A percentile compares a stretch with the other conserved stretches of the same genome.
Conservation (phyloP, 768 basidiomycete genomes). For the Russula emetica region DNA sequence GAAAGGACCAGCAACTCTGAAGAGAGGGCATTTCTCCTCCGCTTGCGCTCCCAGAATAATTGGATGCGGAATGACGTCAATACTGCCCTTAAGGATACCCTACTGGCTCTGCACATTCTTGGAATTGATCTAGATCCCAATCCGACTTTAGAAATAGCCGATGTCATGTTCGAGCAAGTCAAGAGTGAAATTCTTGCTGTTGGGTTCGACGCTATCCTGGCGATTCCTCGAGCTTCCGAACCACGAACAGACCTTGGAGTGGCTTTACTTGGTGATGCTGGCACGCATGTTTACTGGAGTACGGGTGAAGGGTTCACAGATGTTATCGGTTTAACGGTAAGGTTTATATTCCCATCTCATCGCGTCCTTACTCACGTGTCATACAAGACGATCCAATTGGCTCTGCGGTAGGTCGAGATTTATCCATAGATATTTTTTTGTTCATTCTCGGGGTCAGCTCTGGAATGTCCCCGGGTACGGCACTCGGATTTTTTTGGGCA, state of each 20-base stretch:
- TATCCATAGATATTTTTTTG: neutral
- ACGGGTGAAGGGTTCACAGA: conserved; percentile 52
- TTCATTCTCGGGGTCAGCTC: conserved; percentile 38
- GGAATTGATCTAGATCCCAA: conserved; percentile 56
- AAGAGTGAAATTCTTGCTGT: conserved; percentile 67
- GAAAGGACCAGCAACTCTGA: conserved; percentile 46
- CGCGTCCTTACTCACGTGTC: neutral
- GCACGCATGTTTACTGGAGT: conserved; percentile 70
- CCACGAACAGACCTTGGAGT: conserved; percentile 58
- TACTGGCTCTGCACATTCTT: conserved; percentile 54
- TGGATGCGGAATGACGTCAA: conserved; percentile 56
- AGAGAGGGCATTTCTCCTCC: conserved; percentile 52
- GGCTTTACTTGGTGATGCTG: conserved; percentile 63
- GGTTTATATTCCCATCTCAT: neutral
- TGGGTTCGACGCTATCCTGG: conserved; percentile 63
- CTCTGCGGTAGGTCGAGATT: conserved; percentile 45
- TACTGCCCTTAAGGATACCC: conserved; percentile 54
- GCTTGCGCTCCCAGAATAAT: conserved; percentile 59
- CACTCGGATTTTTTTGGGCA: conserved; percentile 70
- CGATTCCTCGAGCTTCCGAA: conserved; percentile 59
- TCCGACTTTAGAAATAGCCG: conserved; percentile 52
- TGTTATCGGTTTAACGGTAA: conserved; percentile 61
- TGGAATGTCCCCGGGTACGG: conserved; percentile 65
- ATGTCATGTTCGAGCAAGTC: conserved; percentile 63
- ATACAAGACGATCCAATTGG: conserved; percentile 56